Evolutionary conservation across 345 rosid genomes (phyloP).

Genomic region (Salix caprea): DNA sequence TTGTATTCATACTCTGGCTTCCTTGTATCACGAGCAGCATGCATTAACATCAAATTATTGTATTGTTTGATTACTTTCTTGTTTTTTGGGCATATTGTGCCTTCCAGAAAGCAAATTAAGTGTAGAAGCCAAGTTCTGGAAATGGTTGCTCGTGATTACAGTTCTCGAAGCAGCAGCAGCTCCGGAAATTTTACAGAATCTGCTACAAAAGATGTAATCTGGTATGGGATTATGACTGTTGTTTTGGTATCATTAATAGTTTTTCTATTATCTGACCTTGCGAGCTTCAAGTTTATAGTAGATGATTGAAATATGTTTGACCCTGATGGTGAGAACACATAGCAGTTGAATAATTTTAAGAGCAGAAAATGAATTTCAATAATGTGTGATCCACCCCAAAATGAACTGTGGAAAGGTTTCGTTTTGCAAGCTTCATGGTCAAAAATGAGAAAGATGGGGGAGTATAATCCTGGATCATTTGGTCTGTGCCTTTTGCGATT

Average conservation of each 20-base stretch:
- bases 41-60: background rate
- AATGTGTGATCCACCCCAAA: background rate
- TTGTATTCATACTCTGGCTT: background rate
- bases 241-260: background rate
- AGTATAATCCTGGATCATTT: background rate
- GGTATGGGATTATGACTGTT: constrained; percentile 39
- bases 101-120: constrained; percentile 52
- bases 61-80: background rate
- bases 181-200: constrained; percentile 22
- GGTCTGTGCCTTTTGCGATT: background rate
- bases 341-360: background rate
- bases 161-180: constrained; percentile 22
- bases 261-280: background rate
- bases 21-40: background rate
- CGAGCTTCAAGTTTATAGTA: background rate
- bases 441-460: background rate
- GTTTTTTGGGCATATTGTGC: constrained; percentile 44
- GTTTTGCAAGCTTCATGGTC: background rate
- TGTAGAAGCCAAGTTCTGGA: constrained; percentile 46
- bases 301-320: background rate
- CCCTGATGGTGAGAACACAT: background rate
- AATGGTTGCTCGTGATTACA: constrained; percentile 22
- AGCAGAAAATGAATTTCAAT: background rate
- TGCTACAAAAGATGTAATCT: constrained; percentile 51
- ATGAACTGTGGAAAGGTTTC: background rate